Conservation (phyloP, 352 stramenopile genomes). For the Phytophthora kernoviae region DNA sequence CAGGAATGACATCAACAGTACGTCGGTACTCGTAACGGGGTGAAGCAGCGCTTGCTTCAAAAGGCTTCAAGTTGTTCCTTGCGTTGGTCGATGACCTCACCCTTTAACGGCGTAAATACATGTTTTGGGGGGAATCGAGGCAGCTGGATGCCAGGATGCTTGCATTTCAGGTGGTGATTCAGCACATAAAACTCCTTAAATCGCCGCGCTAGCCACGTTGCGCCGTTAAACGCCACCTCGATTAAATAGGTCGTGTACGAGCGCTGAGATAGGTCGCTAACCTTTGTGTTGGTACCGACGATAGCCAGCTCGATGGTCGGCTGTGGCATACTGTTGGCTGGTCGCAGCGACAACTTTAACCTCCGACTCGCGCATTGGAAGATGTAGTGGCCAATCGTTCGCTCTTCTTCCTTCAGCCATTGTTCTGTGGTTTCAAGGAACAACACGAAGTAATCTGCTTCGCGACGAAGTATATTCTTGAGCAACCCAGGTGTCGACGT, state of each 20-base stretch:
- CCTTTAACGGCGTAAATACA: constrained; percentile 69
- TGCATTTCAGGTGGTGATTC: constrained; percentile 36
- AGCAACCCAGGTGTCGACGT: constrained; percentile 5
- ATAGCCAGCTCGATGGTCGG: constrained; percentile 68
- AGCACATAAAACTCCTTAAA: constrained; percentile 73
- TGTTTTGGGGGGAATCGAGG: constrained; percentile 68
- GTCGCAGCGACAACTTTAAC: constrained; percentile 38
- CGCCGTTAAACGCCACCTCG: constrained; percentile 70
- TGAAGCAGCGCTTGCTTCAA: constrained; percentile 56
- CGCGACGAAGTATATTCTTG: constrained; percentile 23
- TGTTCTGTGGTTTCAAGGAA: constrained; percentile 33
- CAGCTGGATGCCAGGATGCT: constrained; percentile 42
- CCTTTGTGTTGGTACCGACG: constrained; percentile 68
- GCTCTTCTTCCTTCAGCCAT: constrained; percentile 68
- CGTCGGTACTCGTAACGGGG: constrained; percentile 53
- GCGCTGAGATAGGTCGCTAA: constrained; percentile 79
- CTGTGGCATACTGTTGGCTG: constrained; percentile 63
- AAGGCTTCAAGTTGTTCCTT: constrained; percentile 76
- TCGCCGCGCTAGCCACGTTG: constrained; percentile 67
- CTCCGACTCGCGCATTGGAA: constrained; percentile 29
- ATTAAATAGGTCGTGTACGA: constrained; percentile 76
- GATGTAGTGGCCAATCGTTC: constrained; percentile 50
- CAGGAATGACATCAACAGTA: constrained; percentile 78
- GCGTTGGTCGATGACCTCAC: constrained; percentile 63
- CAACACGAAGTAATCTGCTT: constrained; percentile 59